These are phyloP conservation scores for Entelexis paramagnoliae DNA, from an alignment of 1,139 yeast species.

Conservation along the genomic window DNA sequence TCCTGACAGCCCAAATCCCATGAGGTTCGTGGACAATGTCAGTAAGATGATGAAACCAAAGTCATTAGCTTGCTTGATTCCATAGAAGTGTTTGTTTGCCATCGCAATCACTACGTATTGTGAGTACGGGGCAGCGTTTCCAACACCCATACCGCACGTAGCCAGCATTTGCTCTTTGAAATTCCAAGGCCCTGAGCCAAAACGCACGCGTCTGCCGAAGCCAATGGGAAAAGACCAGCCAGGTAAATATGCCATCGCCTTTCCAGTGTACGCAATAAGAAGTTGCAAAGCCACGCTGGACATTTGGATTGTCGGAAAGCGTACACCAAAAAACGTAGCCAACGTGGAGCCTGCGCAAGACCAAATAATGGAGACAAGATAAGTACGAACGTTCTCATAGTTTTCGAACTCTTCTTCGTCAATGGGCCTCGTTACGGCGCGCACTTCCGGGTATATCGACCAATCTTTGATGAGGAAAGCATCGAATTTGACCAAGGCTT, in stretches of 20 bases:
- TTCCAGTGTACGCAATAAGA: slow-evolving; percentile 51
- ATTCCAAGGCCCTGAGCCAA: slow-evolving; percentile 45
- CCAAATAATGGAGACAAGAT: slow-evolving; percentile 48
- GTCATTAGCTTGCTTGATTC: slow-evolving; percentile 21
- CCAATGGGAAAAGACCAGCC: slow-evolving; percentile 33
- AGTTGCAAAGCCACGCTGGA: slow-evolving; percentile 46
- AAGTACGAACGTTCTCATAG: slow-evolving; percentile 51
- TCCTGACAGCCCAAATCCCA: slow-evolving; percentile 60
- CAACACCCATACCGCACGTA: slow-evolving; percentile 27
- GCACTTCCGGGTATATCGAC: slow-evolving; percentile 45
- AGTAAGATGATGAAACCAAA: slow-evolving; percentile 41
- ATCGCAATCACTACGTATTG: slow-evolving; percentile 29
- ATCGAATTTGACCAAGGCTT: slow-evolving; percentile 32
- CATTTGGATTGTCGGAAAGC: slow-evolving; percentile 44
- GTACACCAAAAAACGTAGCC: slow-evolving; percentile 49
- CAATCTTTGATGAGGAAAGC: slow-evolving; percentile 38
- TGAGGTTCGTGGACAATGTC: slow-evolving; percentile 44
- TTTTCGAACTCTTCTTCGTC: slow-evolving; percentile 30
- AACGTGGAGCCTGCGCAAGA: slow-evolving; percentile 46
- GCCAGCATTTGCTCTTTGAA: slow-evolving; percentile 47
- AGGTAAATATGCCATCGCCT: slow-evolving; percentile 23
- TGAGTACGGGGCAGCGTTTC: slow-evolving; percentile 26
- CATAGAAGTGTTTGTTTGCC: slow-evolving; percentile 28
- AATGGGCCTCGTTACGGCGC: slow-evolving; percentile 45
- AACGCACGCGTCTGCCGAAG: slow-evolving; percentile 33